Percentiles rank a stretch among this genome's conserved stretches.
phyloP scores from a whole-genome alignment of 805 yeast genomes.

The Myxozyma neotropica region DNA sequence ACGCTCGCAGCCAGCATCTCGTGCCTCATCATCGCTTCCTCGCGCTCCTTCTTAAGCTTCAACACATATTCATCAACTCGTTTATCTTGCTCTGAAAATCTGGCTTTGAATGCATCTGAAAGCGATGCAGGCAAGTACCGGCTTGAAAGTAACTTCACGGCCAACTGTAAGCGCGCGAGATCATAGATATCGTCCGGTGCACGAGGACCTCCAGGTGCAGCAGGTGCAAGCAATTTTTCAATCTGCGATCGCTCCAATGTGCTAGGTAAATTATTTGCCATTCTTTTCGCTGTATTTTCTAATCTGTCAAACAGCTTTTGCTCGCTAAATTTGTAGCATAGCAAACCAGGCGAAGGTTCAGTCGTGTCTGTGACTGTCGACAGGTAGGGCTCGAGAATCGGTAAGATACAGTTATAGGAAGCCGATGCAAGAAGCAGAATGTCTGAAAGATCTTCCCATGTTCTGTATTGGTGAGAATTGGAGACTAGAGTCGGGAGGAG shows the following conservation, averaged over 20 bases:
- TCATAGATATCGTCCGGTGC: slow-evolving; percentile 26
- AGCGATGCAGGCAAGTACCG: slow-evolving; percentile 34
- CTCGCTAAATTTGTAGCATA: slow-evolving; percentile 23
- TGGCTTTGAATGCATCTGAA: slow-evolving; percentile 17
- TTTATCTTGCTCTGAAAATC: slow-evolving; percentile 31
- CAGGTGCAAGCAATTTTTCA: slow-evolving; percentile 18
- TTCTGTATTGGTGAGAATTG: slow-evolving; percentile 14
- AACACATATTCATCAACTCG: slow-evolving; percentile 33
- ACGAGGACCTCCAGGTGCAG: slow-evolving; percentile 13
- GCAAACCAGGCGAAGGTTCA: slow-evolving; percentile 20
- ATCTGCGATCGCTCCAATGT: slow-evolving; percentile 17
- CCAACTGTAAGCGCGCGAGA: slow-evolving; percentile 25
- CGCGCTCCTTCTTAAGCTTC: slow-evolving; percentile 30
- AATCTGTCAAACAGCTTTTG: slow-evolving; percentile 17
- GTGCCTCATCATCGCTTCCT: slow-evolving; percentile 30
- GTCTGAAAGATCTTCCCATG: slow-evolving; percentile 31
- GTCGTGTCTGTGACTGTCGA: slow-evolving; percentile 7
- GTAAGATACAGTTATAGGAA: background rate
- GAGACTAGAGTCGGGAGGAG: slow-evolving; percentile 14
- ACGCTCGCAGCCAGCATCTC: slow-evolving; percentile 21
- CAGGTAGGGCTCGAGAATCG: slow-evolving; percentile 8
- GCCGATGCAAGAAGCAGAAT: background rate
- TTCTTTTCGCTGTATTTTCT: background rate
- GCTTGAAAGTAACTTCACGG: slow-evolving; percentile 35
- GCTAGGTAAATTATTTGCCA: slow-evolving; percentile 22